Evolutionary conservation across 768 basidiomycete genomes (phyloP), one percentile per base, ranked within the genome.

Genomic region (Botryobasidium botryosum): DNA sequence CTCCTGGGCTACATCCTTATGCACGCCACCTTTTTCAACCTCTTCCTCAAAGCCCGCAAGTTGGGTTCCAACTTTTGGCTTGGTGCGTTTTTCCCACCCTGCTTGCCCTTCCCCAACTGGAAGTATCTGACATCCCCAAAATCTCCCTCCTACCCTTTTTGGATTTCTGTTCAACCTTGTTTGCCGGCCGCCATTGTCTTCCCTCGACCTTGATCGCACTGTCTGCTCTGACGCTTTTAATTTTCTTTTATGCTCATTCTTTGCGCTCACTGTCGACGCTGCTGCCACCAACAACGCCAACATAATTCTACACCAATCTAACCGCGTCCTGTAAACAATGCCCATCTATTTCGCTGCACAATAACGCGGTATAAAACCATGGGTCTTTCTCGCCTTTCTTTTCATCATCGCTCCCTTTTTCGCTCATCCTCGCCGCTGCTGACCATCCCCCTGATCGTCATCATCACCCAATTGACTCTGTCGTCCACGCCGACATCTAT

Each of bases 1-100:
- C 72, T 96, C 17, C 69, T 83, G 8, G 94, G 92, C 12, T 97
- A 97, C 60, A 62, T 91, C 43, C 70, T 97, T 36, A 97, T 99
- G 94, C 90, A 96, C 64, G 71, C 68, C 4, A 92, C 91, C 2
- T 97, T 99, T 64, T 75, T 90, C 58, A 77, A 87, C 42, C 72
- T 97, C 42, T 81, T 92, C 63, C 66, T 80, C 51, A 82, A 84
- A 50, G 87, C 90, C 50, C 75, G 92, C 20, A 75, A 78, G 17
- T 71, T 99, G 26, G 88, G 88, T 20, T 74, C 63, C 65, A 74
- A 71, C 52, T 74, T 79, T 57, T 79, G 76, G 77, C 65, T 80
- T 26, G 62, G 63, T 62, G 48, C 52, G 57, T 24, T 12, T 37
- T 56, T 20, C 33, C 18, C 26, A 23, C 51, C 49, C 29, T 40